Conservation (phyloP, 2,329 filamentous ascomycete genomes). For the Beauveria brongniartii region DNA sequence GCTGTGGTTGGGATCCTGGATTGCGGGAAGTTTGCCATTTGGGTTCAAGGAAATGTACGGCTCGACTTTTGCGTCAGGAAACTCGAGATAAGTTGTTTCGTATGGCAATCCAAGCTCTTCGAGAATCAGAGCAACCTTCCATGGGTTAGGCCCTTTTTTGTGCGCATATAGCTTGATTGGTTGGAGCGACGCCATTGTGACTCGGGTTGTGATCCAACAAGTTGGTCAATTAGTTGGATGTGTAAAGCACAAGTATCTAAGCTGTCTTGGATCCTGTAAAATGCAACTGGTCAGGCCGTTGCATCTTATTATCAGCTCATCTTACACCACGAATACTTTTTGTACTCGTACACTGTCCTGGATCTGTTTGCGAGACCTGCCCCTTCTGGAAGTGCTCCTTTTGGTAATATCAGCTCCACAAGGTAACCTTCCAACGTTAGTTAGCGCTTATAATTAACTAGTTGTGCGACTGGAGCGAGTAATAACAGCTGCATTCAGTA, state of each 20-base stretch:
- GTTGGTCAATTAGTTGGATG: no score
- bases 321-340: background rate
- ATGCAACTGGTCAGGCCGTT: background rate
- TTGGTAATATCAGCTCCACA: background rate
- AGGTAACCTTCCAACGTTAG: background rate
- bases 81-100: conserved; percentile 12
- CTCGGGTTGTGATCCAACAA: background rate
- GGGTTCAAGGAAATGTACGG: conserved; percentile 18
- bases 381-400: background rate
- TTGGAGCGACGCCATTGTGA: background rate
- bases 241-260: no score
- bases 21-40: conserved; percentile 16
- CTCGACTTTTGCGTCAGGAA: conserved; percentile 17
- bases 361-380: background rate
- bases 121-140: conserved; percentile 17
- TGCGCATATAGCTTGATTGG: background rate
- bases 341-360: background rate
- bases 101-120: conserved; percentile 20
- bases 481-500: background rate
- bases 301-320: background rate
- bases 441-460: no score
- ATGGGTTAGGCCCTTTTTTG: conserved; percentile 13
- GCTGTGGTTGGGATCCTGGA: conserved; percentile 17
- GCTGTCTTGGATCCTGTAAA: no score
- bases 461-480: background rate